Evolutionary conservation across 2,329 filamentous ascomycete species (phyloP).

Genomic region (Aspergillus sp.): DNA sequence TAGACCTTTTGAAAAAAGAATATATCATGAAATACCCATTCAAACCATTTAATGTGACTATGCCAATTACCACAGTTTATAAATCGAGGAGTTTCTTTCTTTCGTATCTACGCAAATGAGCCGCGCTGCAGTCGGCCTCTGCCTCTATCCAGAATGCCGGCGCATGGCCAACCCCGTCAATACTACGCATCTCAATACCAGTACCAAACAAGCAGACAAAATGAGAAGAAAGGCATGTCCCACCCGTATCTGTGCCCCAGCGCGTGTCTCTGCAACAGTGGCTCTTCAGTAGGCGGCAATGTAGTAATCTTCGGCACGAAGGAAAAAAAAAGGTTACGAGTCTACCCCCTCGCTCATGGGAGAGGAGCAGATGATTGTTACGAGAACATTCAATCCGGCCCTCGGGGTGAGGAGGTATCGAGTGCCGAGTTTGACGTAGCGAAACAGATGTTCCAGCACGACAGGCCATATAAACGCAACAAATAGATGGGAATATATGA

Average conservation of each 20-base stretch:
- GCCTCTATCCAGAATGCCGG: background rate
- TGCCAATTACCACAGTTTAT: background rate
- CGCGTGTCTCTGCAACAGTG: conserved; percentile 62
- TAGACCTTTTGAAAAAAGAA: conserved; percentile 11
- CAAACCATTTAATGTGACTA: conserved; percentile 5
- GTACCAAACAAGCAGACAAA: background rate
- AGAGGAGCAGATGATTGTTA: conserved; percentile 27
- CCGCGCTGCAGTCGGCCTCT: background rate
- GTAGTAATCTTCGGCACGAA: conserved; percentile 40
- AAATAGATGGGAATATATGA: background rate
- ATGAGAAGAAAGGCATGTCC: conserved; percentile 49
- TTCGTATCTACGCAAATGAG: background rate
- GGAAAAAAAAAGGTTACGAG: conserved; percentile 29
- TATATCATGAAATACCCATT: conserved; percentile 18
- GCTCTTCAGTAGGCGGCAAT: conserved; percentile 65
- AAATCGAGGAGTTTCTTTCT: background rate
- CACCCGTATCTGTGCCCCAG: conserved; percentile 72
- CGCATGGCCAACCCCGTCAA: background rate
- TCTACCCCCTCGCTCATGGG: conserved; percentile 52
- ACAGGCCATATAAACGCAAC: background rate
- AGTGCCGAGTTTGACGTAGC: conserved; percentile 39
- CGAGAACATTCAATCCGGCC: conserved; percentile 31
- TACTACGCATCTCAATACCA: background rate
- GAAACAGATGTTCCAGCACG: conserved; percentile 4
- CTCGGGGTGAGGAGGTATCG: conserved; percentile 50